Conservation (phyloP, 306 rosid species). For the Cucurbita argyrosperma region DNA sequence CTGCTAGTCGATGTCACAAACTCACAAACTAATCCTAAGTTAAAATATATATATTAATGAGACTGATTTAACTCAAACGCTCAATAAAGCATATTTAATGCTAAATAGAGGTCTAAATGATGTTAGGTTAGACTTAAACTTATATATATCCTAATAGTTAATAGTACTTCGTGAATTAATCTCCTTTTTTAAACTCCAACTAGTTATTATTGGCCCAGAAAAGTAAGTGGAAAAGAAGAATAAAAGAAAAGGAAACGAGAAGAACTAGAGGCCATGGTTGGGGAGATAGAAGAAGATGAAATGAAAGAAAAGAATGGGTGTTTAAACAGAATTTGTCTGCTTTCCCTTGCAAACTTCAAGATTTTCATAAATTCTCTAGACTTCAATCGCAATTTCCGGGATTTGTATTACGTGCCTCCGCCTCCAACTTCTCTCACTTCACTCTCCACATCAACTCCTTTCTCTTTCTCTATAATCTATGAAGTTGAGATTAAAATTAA, state of each 20-base stretch:
- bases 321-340: background rate
- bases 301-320: too few species aligned
- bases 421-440: background rate
- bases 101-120: too few species aligned
- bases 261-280: background rate
- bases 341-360: background rate
- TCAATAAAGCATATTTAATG: too few species aligned
- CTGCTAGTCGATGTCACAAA: too few species aligned
- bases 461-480: background rate
- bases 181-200: background rate
- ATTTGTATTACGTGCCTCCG: background rate
- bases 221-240: too few species aligned
- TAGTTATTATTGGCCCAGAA: too few species aligned
- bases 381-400: slow-evolving; percentile 2
- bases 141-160: background rate
- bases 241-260: too few species aligned
- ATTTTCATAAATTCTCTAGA: background rate
- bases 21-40: too few species aligned
- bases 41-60: too few species aligned
- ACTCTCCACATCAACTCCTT: background rate
- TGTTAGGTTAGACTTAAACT: background rate
- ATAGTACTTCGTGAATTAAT: background rate
- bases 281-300: background rate
- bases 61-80: too few species aligned
- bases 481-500: background rate